Evolutionary conservation across 2,329 filamentous ascomycete genomes (phyloP), one percentile per base, ranked within the genome.

Genomic region (Pleurostoma richardsiae): DNA sequence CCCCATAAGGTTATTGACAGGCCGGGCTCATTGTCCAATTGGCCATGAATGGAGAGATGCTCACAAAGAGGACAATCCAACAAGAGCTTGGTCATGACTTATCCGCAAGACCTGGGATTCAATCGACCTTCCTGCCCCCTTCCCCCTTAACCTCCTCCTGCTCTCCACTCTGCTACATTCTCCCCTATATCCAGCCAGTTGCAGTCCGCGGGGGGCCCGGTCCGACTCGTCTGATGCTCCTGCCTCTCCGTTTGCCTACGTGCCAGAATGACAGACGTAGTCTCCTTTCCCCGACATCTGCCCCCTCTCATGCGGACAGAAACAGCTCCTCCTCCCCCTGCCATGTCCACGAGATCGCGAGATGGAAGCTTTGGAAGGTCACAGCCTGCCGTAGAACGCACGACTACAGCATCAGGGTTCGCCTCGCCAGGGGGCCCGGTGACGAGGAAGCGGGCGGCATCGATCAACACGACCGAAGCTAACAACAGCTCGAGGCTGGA

Each of bases 381-480:
- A 43, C 51, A 48, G 39, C 44, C 43, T 36, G 33, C 33, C n/a
- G 8, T 36, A 8, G 33, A 36, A n/a, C 8, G 8, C 33, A 8
- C 33, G 8, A n/a, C 33, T 36, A 8, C 33, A 8, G 33, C 33
- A 8, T n/a, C n/a, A 8, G 33, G n/a, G 33, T 36, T n/a, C 6
- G 41, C 46, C 30, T 26, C 41, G 19, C 30, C 38, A 10, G 49
- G 45, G 27, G 54, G 56, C 26, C 53, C 54, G 30, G 46, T 56
- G 47, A 58, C 52, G 36, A 54, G 66, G 54, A 77, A 76, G 57
- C 68, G 75, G 49, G 64, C 71, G 38, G 67, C 69, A 40, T 69
- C 73, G 43, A 70, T 74, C 57, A 68, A 70, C 51, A 65, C 68
- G 38, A 66, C 66, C 26, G 70, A 74, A 49, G 67, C 68, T n/a